These are phyloP conservation scores for Thalassiosira delicatula DNA, from an alignment of 352 stramenopile genomes.

Conservation along the genomic window DNA sequence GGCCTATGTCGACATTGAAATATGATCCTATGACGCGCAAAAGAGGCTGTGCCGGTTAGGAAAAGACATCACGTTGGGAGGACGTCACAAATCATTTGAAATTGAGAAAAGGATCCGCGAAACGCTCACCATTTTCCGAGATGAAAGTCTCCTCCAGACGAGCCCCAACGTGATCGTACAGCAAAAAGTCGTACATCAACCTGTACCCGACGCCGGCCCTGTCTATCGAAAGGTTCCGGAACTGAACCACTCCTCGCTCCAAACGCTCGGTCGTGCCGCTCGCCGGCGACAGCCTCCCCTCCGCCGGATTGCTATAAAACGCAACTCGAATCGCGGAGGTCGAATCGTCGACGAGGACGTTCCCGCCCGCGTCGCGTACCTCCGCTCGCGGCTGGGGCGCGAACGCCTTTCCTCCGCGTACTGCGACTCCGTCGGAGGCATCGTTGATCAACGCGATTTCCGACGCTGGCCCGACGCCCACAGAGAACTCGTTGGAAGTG, in stretches of 20 bases:
- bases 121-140: constrained; percentile 42
- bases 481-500: constrained; percentile 62
- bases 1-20: constrained; percentile 70
- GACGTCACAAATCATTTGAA: not conserved
- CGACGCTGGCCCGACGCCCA: constrained; percentile 54
- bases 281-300: constrained; percentile 35
- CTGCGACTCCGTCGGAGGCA: constrained; percentile 52
- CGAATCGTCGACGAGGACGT: constrained; percentile 65
- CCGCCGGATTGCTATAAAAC: constrained; percentile 66
- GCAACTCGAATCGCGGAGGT: constrained; percentile 49
- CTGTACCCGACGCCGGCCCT: constrained; percentile 64
- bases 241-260: constrained; percentile 61
- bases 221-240: constrained; percentile 64
- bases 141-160: constrained; percentile 44
- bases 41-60: not conserved
- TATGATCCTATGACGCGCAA: constrained; percentile 40
- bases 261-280: constrained; percentile 42
- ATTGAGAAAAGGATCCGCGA: not conserved
- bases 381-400: constrained; percentile 56
- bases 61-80: not conserved
- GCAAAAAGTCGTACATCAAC: constrained; percentile 61
- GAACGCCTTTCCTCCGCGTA: constrained; percentile 65
- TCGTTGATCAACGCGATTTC: constrained; percentile 53
- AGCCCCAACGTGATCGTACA: constrained; percentile 24
- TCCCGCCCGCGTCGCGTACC: constrained; percentile 64